Evolutionary conservation across 2,329 filamentous ascomycete genomes (phyloP), one percentile per base, ranked within the genome.

Genomic region (Emmonsiellopsis sp.): DNA sequence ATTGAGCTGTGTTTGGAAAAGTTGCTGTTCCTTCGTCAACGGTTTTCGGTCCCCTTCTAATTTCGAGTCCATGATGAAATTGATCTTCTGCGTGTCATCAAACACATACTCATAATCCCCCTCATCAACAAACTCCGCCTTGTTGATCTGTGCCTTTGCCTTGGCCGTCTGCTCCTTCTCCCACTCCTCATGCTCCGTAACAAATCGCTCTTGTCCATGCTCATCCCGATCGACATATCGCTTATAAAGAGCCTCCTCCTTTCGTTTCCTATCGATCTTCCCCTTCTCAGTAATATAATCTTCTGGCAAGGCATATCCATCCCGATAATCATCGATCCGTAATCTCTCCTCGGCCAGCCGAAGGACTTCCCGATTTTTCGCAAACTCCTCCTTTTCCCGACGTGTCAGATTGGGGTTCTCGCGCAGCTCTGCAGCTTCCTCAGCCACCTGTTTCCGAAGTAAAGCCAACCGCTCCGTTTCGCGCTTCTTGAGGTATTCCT

Each of bases 161-260:
- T 94, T 94, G 54, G 84, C 79, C 0, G 86, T 81, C 71, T 97
- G 92, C 66, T 97, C 92, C 54, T 83, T 76, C 67, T 98, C 93
- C 92, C 92, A 98, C 65, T 95, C 88, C 57, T 98, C 91, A 58
- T 95, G 87, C 67, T 98, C 93, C 0, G 90, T 95, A 54, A 95
- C 82, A 62, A 89, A 94, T 62, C 85, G 86, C 67, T 96, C 92
- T 59, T 93, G 85, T 4, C 91, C 91, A 62, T 85, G 85, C 62
- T 94, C 88, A 62, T 95, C 90, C 56, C 82, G 81, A 58, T 96
- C 91, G 3, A 95, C 85, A 61, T 95, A 92, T 50, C 91, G 83
- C 67, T 89, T 91, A 72, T 95, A 95, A 9, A 98, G 78, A 0
- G 88, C 89, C 26, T 94, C 88, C 58, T 93, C 83, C 67, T 97